These are phyloP conservation scores for Lachancea nothofagi DNA, from an alignment of 805 yeast genomes.

Conservation along the genomic window DNA sequence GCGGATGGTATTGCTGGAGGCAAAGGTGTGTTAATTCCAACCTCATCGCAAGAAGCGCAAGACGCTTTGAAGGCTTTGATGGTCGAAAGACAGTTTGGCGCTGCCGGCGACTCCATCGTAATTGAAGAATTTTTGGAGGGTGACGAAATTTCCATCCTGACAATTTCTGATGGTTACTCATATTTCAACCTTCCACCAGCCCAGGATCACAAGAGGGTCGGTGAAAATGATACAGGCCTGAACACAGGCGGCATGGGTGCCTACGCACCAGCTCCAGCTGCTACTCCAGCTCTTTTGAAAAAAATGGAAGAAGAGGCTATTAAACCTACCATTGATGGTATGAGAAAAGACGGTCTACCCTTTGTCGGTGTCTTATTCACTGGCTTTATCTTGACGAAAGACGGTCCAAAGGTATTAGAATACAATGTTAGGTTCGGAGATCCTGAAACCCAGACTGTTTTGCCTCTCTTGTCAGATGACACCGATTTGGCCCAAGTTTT, in stretches of 20 bases:
- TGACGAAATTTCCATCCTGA: slow-evolving; percentile 89
- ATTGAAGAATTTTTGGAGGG: slow-evolving; percentile 96
- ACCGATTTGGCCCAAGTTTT: slow-evolving; percentile 92
- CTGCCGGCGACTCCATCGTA: slow-evolving; percentile 92
- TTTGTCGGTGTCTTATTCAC: slow-evolving; percentile 94
- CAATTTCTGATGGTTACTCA: slow-evolving; percentile 91
- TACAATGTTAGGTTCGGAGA: slow-evolving; percentile 98
- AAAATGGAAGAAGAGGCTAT: slow-evolving; percentile 71
- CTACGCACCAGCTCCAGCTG: slow-evolving; percentile 96
- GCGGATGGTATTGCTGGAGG: slow-evolving; percentile 99
- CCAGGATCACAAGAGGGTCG: slow-evolving; percentile 95
- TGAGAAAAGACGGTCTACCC: slow-evolving; percentile 93
- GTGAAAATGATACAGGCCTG: slow-evolving; percentile 88
- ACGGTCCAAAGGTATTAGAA: slow-evolving; percentile 92
- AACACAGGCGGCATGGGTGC: slow-evolving; percentile 99
- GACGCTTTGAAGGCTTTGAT: slow-evolving; percentile 81
- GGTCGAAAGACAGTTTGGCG: slow-evolving; percentile 84
- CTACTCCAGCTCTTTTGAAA: slow-evolving; percentile 65
- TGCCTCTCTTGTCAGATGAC: slow-evolving; percentile 73
- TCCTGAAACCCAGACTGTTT: slow-evolving; percentile 96
- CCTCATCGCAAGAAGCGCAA: slow-evolving; percentile 74
- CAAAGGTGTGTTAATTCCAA: slow-evolving; percentile 94
- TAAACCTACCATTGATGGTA: slow-evolving; percentile 89
- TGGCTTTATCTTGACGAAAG: slow-evolving; percentile 84
- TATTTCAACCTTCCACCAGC: slow-evolving; percentile 91